Conservation (phyloP, 2,329 filamentous ascomycete genomes). For the Tolypocladium guangdongense region DNA sequence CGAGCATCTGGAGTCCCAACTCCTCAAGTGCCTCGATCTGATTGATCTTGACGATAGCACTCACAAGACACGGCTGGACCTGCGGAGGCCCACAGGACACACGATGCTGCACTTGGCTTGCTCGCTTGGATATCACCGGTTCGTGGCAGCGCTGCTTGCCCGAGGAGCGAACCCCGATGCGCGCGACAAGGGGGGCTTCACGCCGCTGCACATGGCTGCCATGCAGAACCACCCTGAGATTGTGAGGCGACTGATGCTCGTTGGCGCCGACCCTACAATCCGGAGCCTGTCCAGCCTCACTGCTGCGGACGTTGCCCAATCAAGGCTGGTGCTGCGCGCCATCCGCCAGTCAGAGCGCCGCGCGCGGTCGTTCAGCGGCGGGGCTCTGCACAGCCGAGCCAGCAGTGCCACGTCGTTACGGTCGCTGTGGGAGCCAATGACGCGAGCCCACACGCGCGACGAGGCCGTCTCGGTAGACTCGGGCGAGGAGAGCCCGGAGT, state of each 20-base stretch:
- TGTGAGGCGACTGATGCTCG: slow-evolving; percentile 61
- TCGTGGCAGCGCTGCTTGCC: slow-evolving; percentile 66
- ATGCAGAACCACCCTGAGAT: slow-evolving; percentile 68
- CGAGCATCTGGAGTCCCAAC: slow-evolving; percentile 51
- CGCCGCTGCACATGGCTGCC: slow-evolving; percentile 70
- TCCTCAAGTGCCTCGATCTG: slow-evolving; percentile 65
- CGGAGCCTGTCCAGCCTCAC: slow-evolving; percentile 60
- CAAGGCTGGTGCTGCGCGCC: slow-evolving; percentile 50
- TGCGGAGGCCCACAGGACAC: slow-evolving; percentile 55
- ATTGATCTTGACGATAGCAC: slow-evolving; percentile 69
- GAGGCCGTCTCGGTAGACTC: slow-evolving; percentile 29
- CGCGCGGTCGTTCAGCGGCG: slow-evolving; percentile 55
- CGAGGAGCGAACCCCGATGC: slow-evolving; percentile 68
- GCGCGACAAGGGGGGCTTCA: slow-evolving; percentile 69
- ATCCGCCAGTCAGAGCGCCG: slow-evolving; percentile 52
- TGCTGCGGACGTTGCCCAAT: slow-evolving; percentile 59
- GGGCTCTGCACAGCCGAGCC: slow-evolving; percentile 46
- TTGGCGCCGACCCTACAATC: slow-evolving; percentile 60
- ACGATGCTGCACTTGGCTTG: slow-evolving; percentile 74
- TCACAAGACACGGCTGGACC: slow-evolving; percentile 55
- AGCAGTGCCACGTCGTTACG: slow-evolving; percentile 58
- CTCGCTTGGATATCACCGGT: slow-evolving; percentile 61
- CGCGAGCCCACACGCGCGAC: slow-evolving; percentile 19
- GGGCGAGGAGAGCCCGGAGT: slow-evolving; percentile 31
- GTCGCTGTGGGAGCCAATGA: slow-evolving; percentile 53